A percentile compares a stretch with the other conserved stretches of the same genome.
Conservation (phyloP, 1,139 yeast species). For the Suhomyces guaymorum region DNA sequence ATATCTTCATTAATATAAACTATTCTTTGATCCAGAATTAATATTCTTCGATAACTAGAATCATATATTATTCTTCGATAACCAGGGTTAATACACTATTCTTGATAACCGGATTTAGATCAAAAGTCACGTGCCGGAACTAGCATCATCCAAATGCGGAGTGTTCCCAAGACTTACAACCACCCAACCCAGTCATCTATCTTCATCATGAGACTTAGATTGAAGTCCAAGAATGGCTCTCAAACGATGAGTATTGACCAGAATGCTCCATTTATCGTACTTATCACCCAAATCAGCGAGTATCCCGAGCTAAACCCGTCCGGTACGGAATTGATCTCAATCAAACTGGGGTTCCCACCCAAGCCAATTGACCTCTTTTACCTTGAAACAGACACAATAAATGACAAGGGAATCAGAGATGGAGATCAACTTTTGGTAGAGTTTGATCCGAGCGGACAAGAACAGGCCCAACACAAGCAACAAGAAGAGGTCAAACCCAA, state of each 20-base stretch:
- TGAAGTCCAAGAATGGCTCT: conserved; percentile 23
- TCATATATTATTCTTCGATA: no score
- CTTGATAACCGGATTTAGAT: no score
- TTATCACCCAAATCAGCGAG: conserved; percentile 20
- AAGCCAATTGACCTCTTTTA: conserved; percentile 35
- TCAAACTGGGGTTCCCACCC: conserved; percentile 67
- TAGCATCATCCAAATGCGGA: not conserved
- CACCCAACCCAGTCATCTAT: not conserved
- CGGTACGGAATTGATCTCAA: conserved; percentile 16
- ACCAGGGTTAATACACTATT: no score
- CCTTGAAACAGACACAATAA: conserved; percentile 24
- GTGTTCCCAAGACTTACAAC: not conserved
- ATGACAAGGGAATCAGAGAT: conserved; percentile 40
- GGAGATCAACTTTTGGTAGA: conserved; percentile 60
- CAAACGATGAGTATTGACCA: conserved; percentile 20
- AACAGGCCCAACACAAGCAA: not conserved
- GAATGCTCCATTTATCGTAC: conserved; percentile 15
- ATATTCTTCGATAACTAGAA: no score
- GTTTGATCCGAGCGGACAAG: conserved; percentile 6
- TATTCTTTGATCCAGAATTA: not conserved
- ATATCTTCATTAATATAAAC: not conserved
- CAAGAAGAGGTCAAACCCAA: no score
- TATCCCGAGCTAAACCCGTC: conserved; percentile 18
- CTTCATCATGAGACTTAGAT: conserved; percentile 25
- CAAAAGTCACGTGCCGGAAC: no score